Evolutionary conservation across 1,284 basidiomycete genomes (phyloP), one percentile per base, ranked within the genome.

Genomic region (Ustilago crameri): DNA sequence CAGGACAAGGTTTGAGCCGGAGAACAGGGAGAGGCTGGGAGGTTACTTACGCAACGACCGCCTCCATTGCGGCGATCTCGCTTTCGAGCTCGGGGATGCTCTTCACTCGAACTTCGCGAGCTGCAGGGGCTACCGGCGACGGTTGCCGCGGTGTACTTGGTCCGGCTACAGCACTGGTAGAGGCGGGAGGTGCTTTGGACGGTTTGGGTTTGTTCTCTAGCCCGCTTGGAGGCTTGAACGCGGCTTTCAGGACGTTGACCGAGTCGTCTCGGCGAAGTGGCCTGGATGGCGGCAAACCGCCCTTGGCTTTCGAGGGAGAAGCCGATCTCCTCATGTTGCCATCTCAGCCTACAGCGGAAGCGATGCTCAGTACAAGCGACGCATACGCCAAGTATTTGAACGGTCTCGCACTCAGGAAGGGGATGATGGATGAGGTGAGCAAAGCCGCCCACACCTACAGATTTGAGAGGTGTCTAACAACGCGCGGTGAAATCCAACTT

Each of bases 301-400:
- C 41, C 1, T 20, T 37, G 10, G 50, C 53, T 44, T 68, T 68
- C 12, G 65, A 68, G 3, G 65, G 59, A 20, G 65, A 68, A 20
- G 54, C 59, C 34, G 65, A 62, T 30, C 65, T 57, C 18, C 65
- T 51, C 65, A 68, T 68, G 10, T 7, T 38, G 35, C 24, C n/a
- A 3, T 8, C 15, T 14, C 14, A 14, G 22, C 34, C 44, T 30
- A 14, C 23, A 43, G 40, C 18, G 24, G 15, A 5, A 27, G 37
- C 35, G 27, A 35, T 15, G 18, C 9, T 47, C 45, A 7, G 12
- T 3, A n/a, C n/a, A n/a, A n/a, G n/a, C n/a, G n/a, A n/a, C n/a
- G n/a, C n/a, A n/a, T 12, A 30, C 30, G 7, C 7, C 30, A 30
- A 30, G 30, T 7, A 30, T 30, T 12, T 5, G 12, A 7, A 30